Evolutionary conservation across 805 yeast species (phyloP).

Genomic region (Cyberlindnera galapagoensis): DNA sequence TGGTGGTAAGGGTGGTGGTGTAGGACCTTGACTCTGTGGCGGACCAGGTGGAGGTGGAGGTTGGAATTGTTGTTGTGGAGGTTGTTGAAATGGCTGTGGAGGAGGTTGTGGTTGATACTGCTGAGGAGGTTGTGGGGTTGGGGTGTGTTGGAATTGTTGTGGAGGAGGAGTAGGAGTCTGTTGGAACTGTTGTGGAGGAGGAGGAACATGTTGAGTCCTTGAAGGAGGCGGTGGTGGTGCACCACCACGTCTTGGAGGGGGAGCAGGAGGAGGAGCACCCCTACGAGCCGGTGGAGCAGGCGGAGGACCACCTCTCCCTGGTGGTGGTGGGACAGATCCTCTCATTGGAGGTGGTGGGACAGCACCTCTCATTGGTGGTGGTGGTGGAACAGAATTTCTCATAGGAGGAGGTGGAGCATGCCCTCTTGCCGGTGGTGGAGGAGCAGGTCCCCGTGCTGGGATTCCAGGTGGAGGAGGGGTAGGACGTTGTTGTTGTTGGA

Average conservation of each 20-base stretch:
- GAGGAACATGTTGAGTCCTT: constrained; percentile 15
- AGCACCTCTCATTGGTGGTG: constrained; percentile 9
- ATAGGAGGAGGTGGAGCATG: constrained; percentile 13
- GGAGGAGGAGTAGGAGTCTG: too few relatives aligned
- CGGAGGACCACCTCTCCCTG: constrained; percentile 16
- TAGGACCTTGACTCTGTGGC: constrained; percentile 11
- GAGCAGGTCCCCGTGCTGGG: constrained; percentile 3
- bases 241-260: constrained; percentile 18
- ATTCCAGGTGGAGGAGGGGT: background rate
- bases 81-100: constrained; percentile 10
- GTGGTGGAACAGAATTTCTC: constrained; percentile 5
- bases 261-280: constrained; percentile 22
- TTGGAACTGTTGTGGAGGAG: too few relatives aligned
- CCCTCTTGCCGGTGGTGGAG: constrained; percentile 4
- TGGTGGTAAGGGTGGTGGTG: constrained; percentile 24
- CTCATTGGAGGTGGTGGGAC: constrained; percentile 14
- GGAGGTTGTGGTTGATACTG: constrained; percentile 16
- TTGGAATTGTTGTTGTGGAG: constrained; percentile 18
- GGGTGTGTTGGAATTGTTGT: too few relatives aligned
- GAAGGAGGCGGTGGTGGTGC: constrained; percentile 23
- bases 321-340: constrained; percentile 3
- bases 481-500: constrained; percentile 1
- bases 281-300: constrained; percentile 22
- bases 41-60: constrained; percentile 14
- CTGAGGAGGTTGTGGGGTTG: constrained; percentile 16